Percentiles rank a stretch among this genome's conserved stretches.
phyloP scores from a whole-genome alignment of 148 eudicot species.

The Camellia lanceoleosa region DNA sequence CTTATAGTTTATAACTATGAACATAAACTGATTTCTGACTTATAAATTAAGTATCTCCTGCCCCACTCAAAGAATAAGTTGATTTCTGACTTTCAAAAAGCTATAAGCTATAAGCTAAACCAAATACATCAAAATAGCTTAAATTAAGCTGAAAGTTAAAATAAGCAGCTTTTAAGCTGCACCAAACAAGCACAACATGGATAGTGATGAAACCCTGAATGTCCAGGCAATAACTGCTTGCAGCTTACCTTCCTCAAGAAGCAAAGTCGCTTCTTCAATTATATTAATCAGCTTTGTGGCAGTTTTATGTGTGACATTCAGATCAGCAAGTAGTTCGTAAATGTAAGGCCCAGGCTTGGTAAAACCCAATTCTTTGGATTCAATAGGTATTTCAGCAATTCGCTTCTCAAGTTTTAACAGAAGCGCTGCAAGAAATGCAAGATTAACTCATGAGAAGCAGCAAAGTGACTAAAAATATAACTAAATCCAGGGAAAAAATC shows the following conservation, averaged over 20 bases:
- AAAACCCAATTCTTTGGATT: conserved; percentile 84
- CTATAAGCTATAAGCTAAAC: too few relatives aligned
- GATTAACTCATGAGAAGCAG: not conserved
- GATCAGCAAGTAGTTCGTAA: conserved; percentile 76
- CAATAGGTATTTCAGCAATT: conserved; percentile 85
- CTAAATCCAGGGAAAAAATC: conserved; percentile 2
- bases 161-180: too few relatives aligned
- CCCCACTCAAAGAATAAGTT: too few relatives aligned
- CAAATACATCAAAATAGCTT: too few relatives aligned
- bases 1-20: too few relatives aligned
- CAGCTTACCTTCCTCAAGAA: conserved; percentile 88
- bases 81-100: too few relatives aligned
- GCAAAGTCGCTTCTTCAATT: conserved; percentile 76
- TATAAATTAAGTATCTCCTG: too few relatives aligned
- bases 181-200: too few relatives aligned
- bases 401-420: conserved; percentile 91
- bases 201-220: not conserved
- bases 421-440: conserved; percentile 58
- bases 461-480: not conserved
- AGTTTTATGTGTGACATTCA: conserved; percentile 66
- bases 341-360: conserved; percentile 94
- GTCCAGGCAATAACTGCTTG: not conserved
- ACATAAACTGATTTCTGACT: too few relatives aligned
- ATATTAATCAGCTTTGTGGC: conserved; percentile 58
- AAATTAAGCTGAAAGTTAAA: too few relatives aligned